Evolutionary conservation across 805 yeast species (phyloP), one percentile per base, ranked within the genome.

Genomic region (Schizosaccharomyces lindneri): DNA sequence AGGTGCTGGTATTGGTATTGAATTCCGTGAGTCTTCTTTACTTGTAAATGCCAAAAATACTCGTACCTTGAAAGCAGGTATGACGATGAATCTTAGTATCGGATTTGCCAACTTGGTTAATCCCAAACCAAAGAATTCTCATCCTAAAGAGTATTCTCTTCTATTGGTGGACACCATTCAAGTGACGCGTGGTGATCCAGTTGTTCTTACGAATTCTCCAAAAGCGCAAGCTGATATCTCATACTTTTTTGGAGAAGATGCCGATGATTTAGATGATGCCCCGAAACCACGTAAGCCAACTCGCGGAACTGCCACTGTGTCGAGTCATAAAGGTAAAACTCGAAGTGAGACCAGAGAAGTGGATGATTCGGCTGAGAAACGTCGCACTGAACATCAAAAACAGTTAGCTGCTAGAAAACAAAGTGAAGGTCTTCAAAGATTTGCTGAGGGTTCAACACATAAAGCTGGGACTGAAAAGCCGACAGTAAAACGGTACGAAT

Each of bases 1-100:
- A 65, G 97, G 97, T 61, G 86, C 93, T 79, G 75, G 86, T 63
- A 83, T 86, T 62, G 97, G 97, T 63, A 78, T 90, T 64, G 96
- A 87, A 68, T 87, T 86, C 68, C 79, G 95, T 72, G 96, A 88
- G 70, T 77, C 89, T 0, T 74, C 83, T 1, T 80, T 85, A 65
- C 76, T 87, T 19, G 74, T 90, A 62, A 85, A 84, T 68, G 76
- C 79, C 31, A 88, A 85, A 67, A 84, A 81, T 70, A 85, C 83
- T 48, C 76, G 90, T 65, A 73, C 70, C 27, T 73, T 90, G 61
- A 77, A 77, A 63, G 84, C 82, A 63, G 90, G 89, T 55, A 82
- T 87, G 66, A 81, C 87, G 24, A 78, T 87, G 62, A 81, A 86
- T 55, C 72, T 90, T 63, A 81, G 86, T 2, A 73, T 89, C 64